Percentiles rank a stretch among this genome's conserved stretches.
phyloP scores from a whole-genome alignment of 2,329 filamentous ascomycete genomes.

The Calonectria henricotiae region DNA sequence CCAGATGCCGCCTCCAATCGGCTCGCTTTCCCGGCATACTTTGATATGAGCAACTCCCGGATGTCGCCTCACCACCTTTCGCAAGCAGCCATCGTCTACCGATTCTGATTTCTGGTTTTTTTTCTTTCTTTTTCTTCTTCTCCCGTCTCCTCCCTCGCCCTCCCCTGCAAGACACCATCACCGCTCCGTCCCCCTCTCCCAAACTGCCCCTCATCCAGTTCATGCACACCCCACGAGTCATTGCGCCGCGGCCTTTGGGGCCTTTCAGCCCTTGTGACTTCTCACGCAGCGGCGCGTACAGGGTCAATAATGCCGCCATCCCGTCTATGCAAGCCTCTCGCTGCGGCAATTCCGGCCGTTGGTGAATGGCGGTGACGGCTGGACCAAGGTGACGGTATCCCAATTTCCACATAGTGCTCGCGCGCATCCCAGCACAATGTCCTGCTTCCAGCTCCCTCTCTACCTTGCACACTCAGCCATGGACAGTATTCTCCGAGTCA shows the following conservation, averaged over 20 bases:
- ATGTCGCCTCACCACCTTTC: conserved; percentile 4
- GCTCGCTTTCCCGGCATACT: background rate
- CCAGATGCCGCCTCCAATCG: conserved; percentile 11
- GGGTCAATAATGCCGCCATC: conserved; percentile 20
- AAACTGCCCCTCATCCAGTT: conserved; percentile 24
- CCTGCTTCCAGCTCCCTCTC: background rate
- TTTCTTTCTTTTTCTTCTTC: background rate
- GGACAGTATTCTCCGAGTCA: conserved; percentile 18
- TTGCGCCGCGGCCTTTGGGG: conserved; percentile 7
- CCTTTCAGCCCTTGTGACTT: conserved; percentile 22
- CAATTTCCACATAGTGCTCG: conserved; percentile 17
- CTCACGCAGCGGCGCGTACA: conserved; percentile 27
- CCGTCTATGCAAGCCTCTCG: conserved; percentile 1
- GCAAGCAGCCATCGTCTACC: background rate
- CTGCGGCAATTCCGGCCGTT: conserved; percentile 27
- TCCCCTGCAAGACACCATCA: conserved; percentile 30
- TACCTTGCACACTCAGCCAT: background rate
- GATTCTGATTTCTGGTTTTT: no score
- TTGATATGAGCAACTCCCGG: background rate
- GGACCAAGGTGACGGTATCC: conserved; percentile 20
- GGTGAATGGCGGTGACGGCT: conserved; percentile 33
- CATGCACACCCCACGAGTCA: conserved; percentile 38
- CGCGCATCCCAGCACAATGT: conserved; percentile 7
- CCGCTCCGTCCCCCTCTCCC: conserved; percentile 1
- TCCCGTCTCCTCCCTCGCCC: background rate